Conservation (phyloP, 257 asterid genomes). For the Solanum okadae region DNA sequence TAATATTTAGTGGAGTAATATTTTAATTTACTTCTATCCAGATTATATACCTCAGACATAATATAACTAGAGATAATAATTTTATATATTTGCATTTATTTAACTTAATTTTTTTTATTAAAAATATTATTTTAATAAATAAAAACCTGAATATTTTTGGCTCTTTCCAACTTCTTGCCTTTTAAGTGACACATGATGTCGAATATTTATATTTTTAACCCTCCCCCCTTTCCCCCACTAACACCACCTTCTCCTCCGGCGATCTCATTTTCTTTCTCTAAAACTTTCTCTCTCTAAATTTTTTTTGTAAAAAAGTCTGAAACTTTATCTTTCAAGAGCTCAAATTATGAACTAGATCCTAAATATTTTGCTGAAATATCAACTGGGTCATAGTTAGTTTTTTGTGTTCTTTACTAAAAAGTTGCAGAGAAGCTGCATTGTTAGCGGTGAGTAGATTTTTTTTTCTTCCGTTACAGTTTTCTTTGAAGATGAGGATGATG, state of each 20-base stretch:
- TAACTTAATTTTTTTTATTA: not conserved
- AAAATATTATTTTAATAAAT: not conserved
- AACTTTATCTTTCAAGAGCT: not conserved
- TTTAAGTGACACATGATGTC: conserved; percentile 53
- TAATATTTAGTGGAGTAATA: not conserved
- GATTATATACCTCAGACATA: not conserved
- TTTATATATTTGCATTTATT: not conserved
- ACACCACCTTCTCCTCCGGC: conserved; percentile 22
- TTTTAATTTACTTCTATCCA: not conserved
- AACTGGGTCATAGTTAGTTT: not conserved
- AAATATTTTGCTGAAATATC: not conserved
- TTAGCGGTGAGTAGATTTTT: not conserved
- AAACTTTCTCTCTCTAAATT: not conserved
- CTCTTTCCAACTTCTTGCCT: conserved; percentile 45
- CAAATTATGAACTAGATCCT: conserved; percentile 13
- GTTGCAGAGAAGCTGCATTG: conserved; percentile 4
- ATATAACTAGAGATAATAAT: not conserved
- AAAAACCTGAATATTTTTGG: conserved; percentile 34
- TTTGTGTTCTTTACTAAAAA: not conserved
- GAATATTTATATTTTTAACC: conserved; percentile 15
- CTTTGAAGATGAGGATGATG: conserved; percentile 4
- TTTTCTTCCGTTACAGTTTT: conserved; percentile 1
- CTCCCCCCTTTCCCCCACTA: conserved; percentile 7
- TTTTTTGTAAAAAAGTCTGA: not conserved
- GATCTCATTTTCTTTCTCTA: conserved; percentile 2